Evolutionary conservation across 2,329 filamentous ascomycete genomes (phyloP).

Genomic region (Diaporthe sp.): DNA sequence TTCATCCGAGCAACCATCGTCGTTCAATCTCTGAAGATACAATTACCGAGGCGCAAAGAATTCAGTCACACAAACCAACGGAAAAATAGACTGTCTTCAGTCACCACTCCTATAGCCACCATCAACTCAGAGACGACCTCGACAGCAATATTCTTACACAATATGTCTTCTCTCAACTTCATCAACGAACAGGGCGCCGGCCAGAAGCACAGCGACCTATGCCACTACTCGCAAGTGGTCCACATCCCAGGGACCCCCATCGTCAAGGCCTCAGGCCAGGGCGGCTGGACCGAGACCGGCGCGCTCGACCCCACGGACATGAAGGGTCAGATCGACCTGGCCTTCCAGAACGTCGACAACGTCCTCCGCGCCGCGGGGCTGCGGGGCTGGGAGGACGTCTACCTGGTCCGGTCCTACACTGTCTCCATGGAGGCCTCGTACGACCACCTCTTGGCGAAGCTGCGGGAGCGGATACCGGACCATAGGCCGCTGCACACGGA

Average conservation of each 20-base stretch:
- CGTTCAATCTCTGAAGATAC: neutral
- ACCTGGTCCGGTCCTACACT: neutral
- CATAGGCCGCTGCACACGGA: neutral
- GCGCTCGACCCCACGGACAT: neutral
- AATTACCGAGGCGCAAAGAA: neutral
- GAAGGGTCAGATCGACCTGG: constrained; percentile 7
- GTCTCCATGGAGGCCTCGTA: neutral
- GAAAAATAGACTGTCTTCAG: too few relatives aligned
- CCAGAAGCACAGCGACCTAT: constrained; percentile 2
- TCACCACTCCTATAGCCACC: neutral
- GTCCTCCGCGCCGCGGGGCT: neutral
- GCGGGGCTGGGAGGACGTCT: constrained; percentile 13
- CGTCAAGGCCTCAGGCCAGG: constrained; percentile 11
- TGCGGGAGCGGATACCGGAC: neutral
- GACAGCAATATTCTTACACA: neutral
- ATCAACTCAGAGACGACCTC: neutral
- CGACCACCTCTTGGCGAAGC: neutral
- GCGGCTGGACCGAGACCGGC: neutral
- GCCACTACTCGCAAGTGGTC: neutral
- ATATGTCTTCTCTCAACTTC: constrained; percentile 5
- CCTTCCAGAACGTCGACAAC: constrained; percentile 16
- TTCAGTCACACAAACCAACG: neutral
- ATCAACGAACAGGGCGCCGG: constrained; percentile 1
- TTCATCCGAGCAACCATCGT: neutral
- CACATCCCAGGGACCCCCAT: neutral